Percentiles rank a stretch among this genome's conserved stretches.
Conservation (phyloP, 306 rosid species). For the Lablab purpureus region DNA sequence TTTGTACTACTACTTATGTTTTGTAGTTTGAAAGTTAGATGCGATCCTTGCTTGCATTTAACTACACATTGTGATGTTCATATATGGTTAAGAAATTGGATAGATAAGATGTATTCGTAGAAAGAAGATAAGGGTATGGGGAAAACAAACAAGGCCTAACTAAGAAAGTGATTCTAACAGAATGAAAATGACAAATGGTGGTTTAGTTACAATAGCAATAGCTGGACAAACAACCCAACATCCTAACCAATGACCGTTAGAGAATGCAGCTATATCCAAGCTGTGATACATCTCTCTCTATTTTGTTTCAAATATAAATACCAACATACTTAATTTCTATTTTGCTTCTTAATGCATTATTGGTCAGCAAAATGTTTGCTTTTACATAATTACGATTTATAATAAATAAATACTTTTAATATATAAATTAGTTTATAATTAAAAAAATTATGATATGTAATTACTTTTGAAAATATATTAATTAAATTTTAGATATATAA, state of each 20-base stretch:
- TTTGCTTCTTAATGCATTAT: background rate
- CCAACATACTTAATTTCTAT: background rate
- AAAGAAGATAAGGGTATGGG: background rate
- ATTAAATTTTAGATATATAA: too few relatives aligned
- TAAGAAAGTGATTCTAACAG: background rate
- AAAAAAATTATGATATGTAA: too few relatives aligned
- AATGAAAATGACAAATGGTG: slow-evolving; percentile 8
- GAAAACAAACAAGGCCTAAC: background rate
- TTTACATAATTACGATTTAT: background rate
- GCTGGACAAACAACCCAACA: slow-evolving; percentile 9
- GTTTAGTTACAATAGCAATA: background rate
- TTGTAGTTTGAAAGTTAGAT: too few relatives aligned
- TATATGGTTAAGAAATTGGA: background rate
- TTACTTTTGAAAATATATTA: too few relatives aligned
- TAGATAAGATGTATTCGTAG: background rate
- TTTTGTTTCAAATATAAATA: background rate
- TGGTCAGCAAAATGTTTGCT: background rate
- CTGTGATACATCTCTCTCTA: background rate
- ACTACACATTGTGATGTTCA: background rate
- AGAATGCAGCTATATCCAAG: background rate
- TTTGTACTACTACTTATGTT: too few relatives aligned
- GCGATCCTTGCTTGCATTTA: too few relatives aligned
- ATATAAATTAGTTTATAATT: too few relatives aligned
- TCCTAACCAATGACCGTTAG: slow-evolving; percentile 1
- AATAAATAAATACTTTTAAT: too few relatives aligned